These are phyloP conservation scores for Kurtzmaniella fragi DNA, from an alignment of 805 yeast genomes.

Conservation along the genomic window DNA sequence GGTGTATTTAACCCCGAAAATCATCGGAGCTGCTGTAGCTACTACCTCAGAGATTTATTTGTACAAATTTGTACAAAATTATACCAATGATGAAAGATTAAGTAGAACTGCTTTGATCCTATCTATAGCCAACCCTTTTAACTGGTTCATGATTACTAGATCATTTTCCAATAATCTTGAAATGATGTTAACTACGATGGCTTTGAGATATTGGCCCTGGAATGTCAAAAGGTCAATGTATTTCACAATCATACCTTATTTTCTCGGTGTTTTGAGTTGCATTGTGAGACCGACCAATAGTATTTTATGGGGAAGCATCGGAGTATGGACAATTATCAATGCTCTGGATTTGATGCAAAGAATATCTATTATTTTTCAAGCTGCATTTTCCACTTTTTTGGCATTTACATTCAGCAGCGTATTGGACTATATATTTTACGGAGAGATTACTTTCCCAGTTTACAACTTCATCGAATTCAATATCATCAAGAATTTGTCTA, in stretches of 20 bases:
- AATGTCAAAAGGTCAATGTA: slow-evolving; percentile 13
- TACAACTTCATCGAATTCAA: slow-evolving; percentile 74
- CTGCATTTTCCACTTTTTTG: neutral
- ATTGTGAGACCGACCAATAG: slow-evolving; percentile 82
- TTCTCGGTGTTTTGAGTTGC: slow-evolving; percentile 57
- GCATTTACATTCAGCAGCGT: slow-evolving; percentile 28
- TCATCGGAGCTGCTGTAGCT: slow-evolving; percentile 65
- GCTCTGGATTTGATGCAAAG: too few relatives aligned
- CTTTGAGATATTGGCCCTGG: slow-evolving; percentile 74
- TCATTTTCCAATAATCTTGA: slow-evolving; percentile 86
- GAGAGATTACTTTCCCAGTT: slow-evolving; percentile 53
- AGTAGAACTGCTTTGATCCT: slow-evolving; percentile 42
- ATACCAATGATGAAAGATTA: slow-evolving; percentile 25
- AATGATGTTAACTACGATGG: slow-evolving; percentile 60
- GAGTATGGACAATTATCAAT: slow-evolving; percentile 25
- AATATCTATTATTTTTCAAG: neutral
- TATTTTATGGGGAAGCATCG: slow-evolving; percentile 68
- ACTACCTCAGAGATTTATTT: slow-evolving; percentile 65
- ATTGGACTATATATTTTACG: slow-evolving; percentile 61
- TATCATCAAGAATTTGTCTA: slow-evolving; percentile 63
- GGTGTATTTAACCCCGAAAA: slow-evolving; percentile 53
- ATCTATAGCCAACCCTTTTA: slow-evolving; percentile 66
- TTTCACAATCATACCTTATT: slow-evolving; percentile 14
- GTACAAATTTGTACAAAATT: slow-evolving; percentile 40
- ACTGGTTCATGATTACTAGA: slow-evolving; percentile 76